phyloP scores from a whole-genome alignment of 768 basidiomycete genomes.

The Grammothele lineata region DNA sequence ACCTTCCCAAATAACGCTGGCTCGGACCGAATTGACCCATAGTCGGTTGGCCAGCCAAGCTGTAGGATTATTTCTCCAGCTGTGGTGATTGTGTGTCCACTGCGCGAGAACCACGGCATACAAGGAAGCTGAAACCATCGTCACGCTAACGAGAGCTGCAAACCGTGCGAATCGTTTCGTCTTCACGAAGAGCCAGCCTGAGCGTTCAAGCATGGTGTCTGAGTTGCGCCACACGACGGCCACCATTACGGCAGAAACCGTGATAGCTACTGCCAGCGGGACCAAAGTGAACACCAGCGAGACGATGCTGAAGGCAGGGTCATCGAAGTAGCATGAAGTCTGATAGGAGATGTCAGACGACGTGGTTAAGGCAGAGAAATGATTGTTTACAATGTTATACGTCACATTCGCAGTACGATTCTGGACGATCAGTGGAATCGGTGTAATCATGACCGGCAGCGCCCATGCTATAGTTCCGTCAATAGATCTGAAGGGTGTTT shows the following conservation, averaged over 20 bases:
- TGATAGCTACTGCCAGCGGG: slow-evolving; percentile 13
- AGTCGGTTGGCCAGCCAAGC: background rate
- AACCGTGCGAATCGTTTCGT: slow-evolving; percentile 17
- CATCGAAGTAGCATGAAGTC: slow-evolving; percentile 16
- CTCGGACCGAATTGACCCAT: background rate
- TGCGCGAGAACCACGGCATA: slow-evolving; percentile 15
- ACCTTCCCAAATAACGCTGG: slow-evolving; percentile 22
- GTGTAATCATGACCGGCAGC: slow-evolving; percentile 14
- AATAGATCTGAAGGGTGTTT: too few relatives aligned
- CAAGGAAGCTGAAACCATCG: slow-evolving; percentile 15
- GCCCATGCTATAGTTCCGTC: slow-evolving; percentile 14
- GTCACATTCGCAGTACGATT: background rate
- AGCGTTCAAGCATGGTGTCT: slow-evolving; percentile 3
- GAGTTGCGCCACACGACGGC: slow-evolving; percentile 13
- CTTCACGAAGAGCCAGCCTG: slow-evolving; percentile 4
- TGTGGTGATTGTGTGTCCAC: slow-evolving; percentile 9
- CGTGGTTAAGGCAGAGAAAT: background rate
- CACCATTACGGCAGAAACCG: slow-evolving; percentile 8
- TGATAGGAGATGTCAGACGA: background rate
- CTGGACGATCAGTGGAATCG: slow-evolving; percentile 6
- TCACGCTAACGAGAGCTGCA: slow-evolving; percentile 14
- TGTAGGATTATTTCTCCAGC: background rate
- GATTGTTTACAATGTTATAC: slow-evolving; percentile 6
- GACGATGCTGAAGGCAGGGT: slow-evolving; percentile 13
- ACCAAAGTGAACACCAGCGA: slow-evolving; percentile 15